Evolutionary conservation across 2,329 filamentous ascomycete genomes (phyloP).

Genomic region (Cordyceps tenuipes): DNA sequence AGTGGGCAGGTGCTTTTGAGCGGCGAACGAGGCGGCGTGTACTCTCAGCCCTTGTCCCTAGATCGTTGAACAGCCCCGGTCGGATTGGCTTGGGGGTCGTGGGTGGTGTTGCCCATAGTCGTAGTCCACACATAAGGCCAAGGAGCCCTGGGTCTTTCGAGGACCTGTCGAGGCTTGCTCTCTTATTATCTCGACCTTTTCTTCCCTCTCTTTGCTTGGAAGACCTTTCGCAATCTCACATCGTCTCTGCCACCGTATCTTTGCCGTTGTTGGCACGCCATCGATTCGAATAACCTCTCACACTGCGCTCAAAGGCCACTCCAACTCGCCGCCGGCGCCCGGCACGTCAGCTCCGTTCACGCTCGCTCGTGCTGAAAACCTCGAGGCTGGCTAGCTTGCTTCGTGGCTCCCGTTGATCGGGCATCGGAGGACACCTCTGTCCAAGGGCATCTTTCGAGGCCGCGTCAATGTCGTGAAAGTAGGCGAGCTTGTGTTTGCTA

Average conservation of each 20-base stretch:
- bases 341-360: neutral
- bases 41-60: slow-evolving; percentile 8
- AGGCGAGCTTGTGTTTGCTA: slow-evolving; percentile 1
- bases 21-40: slow-evolving; percentile 3
- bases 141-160: slow-evolving; percentile 2
- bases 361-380: neutral
- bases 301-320: neutral
- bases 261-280: neutral
- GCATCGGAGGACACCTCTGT: neutral
- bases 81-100: slow-evolving; percentile 4
- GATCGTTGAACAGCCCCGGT: slow-evolving; percentile 9
- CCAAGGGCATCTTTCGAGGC: neutral
- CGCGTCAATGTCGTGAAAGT: slow-evolving; percentile 4
- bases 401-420: neutral
- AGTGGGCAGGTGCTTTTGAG: neutral
- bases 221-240: neutral
- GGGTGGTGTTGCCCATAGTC: neutral
- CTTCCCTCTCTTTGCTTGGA: neutral
- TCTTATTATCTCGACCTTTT: neutral
- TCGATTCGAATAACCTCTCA: neutral
- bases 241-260: neutral
- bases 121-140: slow-evolving; percentile 8
- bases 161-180: neutral
- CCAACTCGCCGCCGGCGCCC: neutral
- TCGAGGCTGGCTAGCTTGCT: neutral